Evolutionary conservation across 2,329 filamentous ascomycete species (phyloP), one percentile per base, ranked within the genome.

Genomic region (Stylonectria norvegica): DNA sequence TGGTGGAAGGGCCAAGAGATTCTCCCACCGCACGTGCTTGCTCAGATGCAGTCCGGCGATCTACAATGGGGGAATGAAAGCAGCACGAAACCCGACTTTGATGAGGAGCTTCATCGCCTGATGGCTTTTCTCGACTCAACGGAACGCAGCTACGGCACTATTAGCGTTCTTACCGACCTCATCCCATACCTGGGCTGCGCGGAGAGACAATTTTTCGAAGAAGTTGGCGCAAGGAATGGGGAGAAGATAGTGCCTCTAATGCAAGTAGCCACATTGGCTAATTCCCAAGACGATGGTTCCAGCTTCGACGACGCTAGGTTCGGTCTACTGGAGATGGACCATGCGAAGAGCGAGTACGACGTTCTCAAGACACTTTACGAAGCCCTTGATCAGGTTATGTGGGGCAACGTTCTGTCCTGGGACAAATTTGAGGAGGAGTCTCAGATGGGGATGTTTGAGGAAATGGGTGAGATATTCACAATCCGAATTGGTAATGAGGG

Each of bases 1-100:
- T 84, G 80, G 80, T 84, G 80, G 80, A 73, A 70, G 46, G 79
- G 80, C 4, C 66, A 72, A 33, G 57, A 67, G 7, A 81, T 82
- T 25, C 48, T 69, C 4, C 61, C 61, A 20, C 61, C 64, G 3
- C 63, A 68, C 8, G 55, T 62, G 18, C 55, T 69, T 4, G 56
- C 58, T 5, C 60, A 57, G 34, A 57, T 64, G 52, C 56, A 57
- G 36, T 48, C 50, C 12, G 59, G 49, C 30, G 60, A 65, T 20
- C 32, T 55, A 1, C 44, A 57, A 22, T 66, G 56, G 58, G 59
- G 54, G 5, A 55, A 59, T 9, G 49, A 38, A 14, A 34, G 41
- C 19, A 61, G 58, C 22, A 38, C 51, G 20, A 60, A 58, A 34
- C 59, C 69, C 10, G 59, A 67, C 14, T 66, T 78, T 42, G 60